Base-by-base conservation (phyloP, 2,329 filamentous ascomycete species). In the Macroventuria anomochaeta region DNA sequence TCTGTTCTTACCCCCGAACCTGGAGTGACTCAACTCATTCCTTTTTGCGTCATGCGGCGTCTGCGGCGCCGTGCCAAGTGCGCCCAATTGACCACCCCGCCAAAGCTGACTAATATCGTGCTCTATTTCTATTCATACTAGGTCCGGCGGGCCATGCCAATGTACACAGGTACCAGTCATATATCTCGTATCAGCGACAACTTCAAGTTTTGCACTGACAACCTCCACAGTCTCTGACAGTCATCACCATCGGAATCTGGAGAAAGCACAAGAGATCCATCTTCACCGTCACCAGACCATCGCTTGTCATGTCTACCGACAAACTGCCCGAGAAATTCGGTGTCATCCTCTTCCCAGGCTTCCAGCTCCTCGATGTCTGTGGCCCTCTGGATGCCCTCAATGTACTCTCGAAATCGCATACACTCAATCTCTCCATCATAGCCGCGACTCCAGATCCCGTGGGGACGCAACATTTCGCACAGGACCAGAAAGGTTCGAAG, bases 311-410 rank as follows among this genome's bases (percentile, higher is more conserved):
- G 5, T 25, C 23, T 17, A 28, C 28, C n/a, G 5, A 20, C 13
- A 26, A 33, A 52, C 58, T 59, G 23, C 70, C 72, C n/a, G 63
- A 53, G 11, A 65, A 71, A 26, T 67, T 72, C 39, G 71, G 58
- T 34, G 42, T 72, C 23, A 7, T 77, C 43, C 66, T 77, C 57
- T 69, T 76, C 63, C 64, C 63, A 37, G 74, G 74, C 52, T 76
- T 73, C 64, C 73, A 72, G 60, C 66, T 69, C 55, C 72, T 72
- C 55, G 70, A 76, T 57, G 60, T 70, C 39, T 67, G 64, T 46
- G 81, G 80, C 5, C 80, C 80, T 6, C 66, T 83, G 12, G 78
- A 82, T 55, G 75, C 76, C 57, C 70, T 83, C 20, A 79, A 71
- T 57, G 62, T 69, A 17, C 70, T 76, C 53, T 67, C 71, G n/a